phyloP scores from a whole-genome alignment of 108 stramenopile species.

The Nitzschia sp. region DNA sequence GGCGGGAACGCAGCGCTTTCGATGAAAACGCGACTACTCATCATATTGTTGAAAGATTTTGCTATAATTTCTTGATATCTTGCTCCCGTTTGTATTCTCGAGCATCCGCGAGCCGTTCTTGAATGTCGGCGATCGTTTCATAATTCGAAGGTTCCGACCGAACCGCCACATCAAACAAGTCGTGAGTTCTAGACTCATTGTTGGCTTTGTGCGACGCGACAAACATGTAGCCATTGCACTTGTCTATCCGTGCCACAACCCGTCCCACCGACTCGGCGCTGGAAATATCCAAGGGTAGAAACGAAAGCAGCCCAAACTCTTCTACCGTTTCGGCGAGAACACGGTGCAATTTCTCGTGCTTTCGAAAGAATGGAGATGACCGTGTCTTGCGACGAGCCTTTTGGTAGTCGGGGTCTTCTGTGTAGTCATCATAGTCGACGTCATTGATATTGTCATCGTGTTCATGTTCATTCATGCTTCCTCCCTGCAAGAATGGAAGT shows the following conservation, averaged over 20 bases:
- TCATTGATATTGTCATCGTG: conserved; percentile 25
- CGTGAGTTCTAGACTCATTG: conserved; percentile 14
- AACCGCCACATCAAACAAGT: conserved; percentile 55
- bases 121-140: conserved; percentile 49
- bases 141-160: conserved; percentile 37
- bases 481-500: conserved; percentile 73
- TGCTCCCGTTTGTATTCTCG: conserved; percentile 17
- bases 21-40: no score
- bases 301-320: conserved; percentile 79
- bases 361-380: conserved; percentile 56
- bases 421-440: conserved; percentile 35
- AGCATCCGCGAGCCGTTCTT: conserved; percentile 36
- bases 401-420: conserved; percentile 80
- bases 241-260: conserved; percentile 78
- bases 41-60: no score
- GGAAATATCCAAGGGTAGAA: conserved; percentile 73
- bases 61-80: conserved; percentile 3
- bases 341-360: conserved; percentile 63
- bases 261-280: conserved; percentile 82
- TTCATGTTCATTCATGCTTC: conserved; percentile 22
- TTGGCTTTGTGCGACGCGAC: not conserved
- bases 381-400: conserved; percentile 53
- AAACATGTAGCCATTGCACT: conserved; percentile 87
- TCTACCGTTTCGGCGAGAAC: conserved; percentile 78
- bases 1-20: no score